Base-by-base conservation (phyloP, 2,329 filamentous ascomycete species). In the Stylonectria norvegica region DNA sequence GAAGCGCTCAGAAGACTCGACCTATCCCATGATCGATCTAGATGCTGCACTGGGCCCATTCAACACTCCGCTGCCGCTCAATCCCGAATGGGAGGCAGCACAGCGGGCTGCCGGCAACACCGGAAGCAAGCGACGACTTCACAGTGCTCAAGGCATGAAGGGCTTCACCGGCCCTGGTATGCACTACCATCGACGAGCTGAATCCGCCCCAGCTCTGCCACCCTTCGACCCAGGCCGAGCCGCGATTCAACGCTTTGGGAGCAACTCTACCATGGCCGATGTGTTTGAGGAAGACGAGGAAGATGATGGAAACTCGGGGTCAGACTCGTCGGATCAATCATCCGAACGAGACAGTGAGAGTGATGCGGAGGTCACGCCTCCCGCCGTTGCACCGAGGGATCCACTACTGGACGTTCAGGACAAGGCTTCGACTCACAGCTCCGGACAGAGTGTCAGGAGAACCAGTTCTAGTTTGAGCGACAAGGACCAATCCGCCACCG, bases 21-120 rank as follows among this genome's bases (percentile, higher is more conserved):
- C 83, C 37, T 87, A 82, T 57, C 83, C 86, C 6, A 85, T 96
- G 63, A 94, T 98, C 48, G 93, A 98, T 62, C 71, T 98, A 29
- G 93, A 98, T 66, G 91, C 90, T 14, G 93, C 91, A 18, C 75
- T 97, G 2, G 90, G 89, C 2, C 89, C 91, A 0, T 95, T 95
- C 64, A 93, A 94, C 56, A 95, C 89, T 0, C 86, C 86, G 18
- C 69, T 81, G 2, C 71, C 70, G 20, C 72, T 72, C 9, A 82
- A 81, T 43, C 69, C 77, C 3, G 80, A 83, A 44, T 85, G 83
- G 75, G 81, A 85, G 46, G 78, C 80, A 2, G 82, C 81, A 6
- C 80, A 85, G 50, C 71, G 71, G 43, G 73, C 73, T 1, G 75
- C 76, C 5, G 72, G 71, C 5, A 67, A 70, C n/a, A 67, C 71